Conservation (phyloP, 257 asterid species). For the Solanum virginianum region DNA sequence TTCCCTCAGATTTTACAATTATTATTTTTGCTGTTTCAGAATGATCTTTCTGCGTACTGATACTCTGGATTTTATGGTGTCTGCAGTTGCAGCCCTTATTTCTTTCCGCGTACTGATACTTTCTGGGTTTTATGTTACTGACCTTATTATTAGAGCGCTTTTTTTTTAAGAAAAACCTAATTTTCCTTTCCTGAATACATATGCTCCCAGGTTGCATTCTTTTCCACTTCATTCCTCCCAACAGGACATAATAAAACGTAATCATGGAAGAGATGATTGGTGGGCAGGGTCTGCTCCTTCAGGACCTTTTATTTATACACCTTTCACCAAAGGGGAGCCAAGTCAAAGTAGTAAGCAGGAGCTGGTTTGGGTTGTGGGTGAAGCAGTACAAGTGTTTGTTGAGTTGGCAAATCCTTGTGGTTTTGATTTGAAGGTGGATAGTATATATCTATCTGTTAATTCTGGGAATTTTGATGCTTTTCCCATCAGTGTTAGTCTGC, state of each 20-base stretch:
- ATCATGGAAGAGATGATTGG: slow-evolving; percentile 84
- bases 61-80: background rate
- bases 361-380: slow-evolving; percentile 87
- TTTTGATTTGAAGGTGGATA: slow-evolving; percentile 85
- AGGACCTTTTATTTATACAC: slow-evolving; percentile 97
- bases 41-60: background rate
- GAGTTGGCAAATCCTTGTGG: slow-evolving; percentile 99
- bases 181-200: slow-evolving; percentile 3
- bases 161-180: background rate
- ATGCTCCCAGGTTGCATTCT: slow-evolving; percentile 71
- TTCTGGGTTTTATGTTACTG: background rate
- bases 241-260: slow-evolving; percentile 85
- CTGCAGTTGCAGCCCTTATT: background rate
- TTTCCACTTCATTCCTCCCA: slow-evolving; percentile 86
- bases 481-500: slow-evolving; percentile 77
- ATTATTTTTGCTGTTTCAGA: background rate
- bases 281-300: slow-evolving; percentile 98
- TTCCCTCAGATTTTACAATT: background rate
- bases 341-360: slow-evolving; percentile 69
- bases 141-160: background rate
- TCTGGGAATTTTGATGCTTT: slow-evolving; percentile 88
- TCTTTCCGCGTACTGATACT: background rate
- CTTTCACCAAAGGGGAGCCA: slow-evolving; percentile 94
- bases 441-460: slow-evolving; percentile 84
- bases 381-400: slow-evolving; percentile 89